A percentile compares a stretch with the other conserved stretches of the same genome.
Conservation (phyloP, 2,329 filamentous ascomycete species). For the Ophiocordyceps australis region DNA sequence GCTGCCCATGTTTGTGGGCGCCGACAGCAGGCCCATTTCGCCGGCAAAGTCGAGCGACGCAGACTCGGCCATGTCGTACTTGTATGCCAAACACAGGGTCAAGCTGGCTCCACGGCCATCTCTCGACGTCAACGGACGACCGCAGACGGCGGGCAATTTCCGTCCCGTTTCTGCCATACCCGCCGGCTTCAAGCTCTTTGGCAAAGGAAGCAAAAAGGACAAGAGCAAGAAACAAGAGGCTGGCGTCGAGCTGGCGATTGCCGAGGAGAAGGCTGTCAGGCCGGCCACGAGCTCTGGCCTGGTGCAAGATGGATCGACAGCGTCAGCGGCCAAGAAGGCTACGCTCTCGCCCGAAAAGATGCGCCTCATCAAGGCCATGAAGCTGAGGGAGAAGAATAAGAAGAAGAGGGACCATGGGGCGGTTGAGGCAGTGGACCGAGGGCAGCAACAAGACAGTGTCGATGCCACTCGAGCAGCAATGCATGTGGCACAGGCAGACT, state of each 20-base stretch:
- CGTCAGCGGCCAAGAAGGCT: constrained; percentile 21
- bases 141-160: constrained; percentile 42
- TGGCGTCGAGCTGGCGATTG: constrained; percentile 10
- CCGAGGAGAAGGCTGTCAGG: constrained; percentile 14
- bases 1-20: constrained; percentile 32
- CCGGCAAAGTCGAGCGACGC: constrained; percentile 25
- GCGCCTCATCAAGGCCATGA: constrained; percentile 83
- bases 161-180: constrained; percentile 66
- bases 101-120: constrained; percentile 81
- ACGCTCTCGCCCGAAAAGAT: constrained; percentile 75
- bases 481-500: constrained; percentile 29
- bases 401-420: constrained; percentile 13
- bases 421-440: no score
- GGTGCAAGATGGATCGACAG: constrained; percentile 17
- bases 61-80: constrained; percentile 25
- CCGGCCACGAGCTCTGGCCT: constrained; percentile 26
- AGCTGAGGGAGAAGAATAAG: constrained; percentile 69
- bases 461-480: constrained; percentile 6
- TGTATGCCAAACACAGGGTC: constrained; percentile 55
- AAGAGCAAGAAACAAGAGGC: constrained; percentile 10
- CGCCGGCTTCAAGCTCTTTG: constrained; percentile 56
- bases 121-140: constrained; percentile 40
- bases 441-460: no score
- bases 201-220: constrained; percentile 34
- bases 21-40: constrained; percentile 23